Percentiles rank a stretch among this genome's conserved stretches.
Conservation (phyloP, 108 stramenopile species). For the Nannochloropsis gaditana region DNA sequence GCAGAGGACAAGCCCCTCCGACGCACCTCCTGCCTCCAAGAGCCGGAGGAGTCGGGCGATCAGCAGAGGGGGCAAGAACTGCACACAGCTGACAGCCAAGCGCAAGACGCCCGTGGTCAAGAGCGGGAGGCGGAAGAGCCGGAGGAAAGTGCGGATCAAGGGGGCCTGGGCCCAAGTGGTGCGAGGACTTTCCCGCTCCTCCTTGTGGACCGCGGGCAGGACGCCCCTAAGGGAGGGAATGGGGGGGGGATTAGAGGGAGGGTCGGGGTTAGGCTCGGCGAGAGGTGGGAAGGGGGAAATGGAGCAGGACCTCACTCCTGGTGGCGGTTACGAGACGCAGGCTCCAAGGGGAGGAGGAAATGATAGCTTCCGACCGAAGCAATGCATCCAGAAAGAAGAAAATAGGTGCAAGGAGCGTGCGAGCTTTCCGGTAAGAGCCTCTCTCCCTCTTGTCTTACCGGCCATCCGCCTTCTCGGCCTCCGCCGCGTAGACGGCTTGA, state of each 20-base stretch:
- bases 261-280: not conserved
- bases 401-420: too few species aligned
- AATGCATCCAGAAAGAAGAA: too few species aligned
- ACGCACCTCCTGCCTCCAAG: not conserved
- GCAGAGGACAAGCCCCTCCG: not conserved
- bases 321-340: too few species aligned
- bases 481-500: not conserved
- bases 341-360: too few species aligned
- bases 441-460: too few species aligned
- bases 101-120: slow-evolving; percentile 30
- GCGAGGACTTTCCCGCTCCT: not conserved
- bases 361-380: too few species aligned
- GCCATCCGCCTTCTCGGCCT: not conserved
- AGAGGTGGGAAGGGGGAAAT: too few species aligned
- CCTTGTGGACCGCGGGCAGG: not conserved
- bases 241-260: not conserved
- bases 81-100: slow-evolving; percentile 28
- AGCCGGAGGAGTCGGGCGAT: slow-evolving; percentile 25
- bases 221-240: not conserved
- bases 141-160: slow-evolving; percentile 30
- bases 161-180: slow-evolving; percentile 22
- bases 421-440: too few species aligned
- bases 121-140: slow-evolving; percentile 23
- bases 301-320: too few species aligned
- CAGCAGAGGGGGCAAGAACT: slow-evolving; percentile 41